Conservation (phyloP, 2,329 filamentous ascomycete species). For the Chaetomiaceae sp. region DNA sequence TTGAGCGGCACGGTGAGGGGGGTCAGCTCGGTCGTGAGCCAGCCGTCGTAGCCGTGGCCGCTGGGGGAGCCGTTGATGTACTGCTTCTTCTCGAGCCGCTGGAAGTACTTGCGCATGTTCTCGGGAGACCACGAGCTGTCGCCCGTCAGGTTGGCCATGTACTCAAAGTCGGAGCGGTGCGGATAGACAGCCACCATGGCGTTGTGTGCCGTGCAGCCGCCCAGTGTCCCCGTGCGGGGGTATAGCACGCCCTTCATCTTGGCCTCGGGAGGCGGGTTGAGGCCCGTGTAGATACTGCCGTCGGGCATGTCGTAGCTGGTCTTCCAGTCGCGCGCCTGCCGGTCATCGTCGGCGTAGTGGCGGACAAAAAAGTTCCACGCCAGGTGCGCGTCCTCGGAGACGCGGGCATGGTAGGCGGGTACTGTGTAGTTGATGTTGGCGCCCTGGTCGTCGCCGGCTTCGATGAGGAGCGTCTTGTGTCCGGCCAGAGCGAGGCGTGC, state of each 20-base stretch:
- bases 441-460: conserved; percentile 52
- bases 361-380: conserved; percentile 59
- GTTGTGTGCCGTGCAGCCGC: conserved; percentile 37
- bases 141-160: conserved; percentile 39
- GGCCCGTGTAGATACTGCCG: conserved; percentile 35
- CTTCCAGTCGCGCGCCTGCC: conserved; percentile 50
- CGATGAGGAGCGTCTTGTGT: conserved; percentile 56
- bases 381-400: conserved; percentile 25
- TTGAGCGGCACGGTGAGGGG: conserved; percentile 47
- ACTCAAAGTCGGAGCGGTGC: conserved; percentile 38
- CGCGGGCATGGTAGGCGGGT: conserved; percentile 24
- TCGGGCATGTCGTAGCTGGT: conserved; percentile 35
- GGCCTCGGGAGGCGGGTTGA: conserved; percentile 32
- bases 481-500: conserved; percentile 56
- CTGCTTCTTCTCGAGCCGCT: conserved; percentile 48
- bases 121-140: conserved; percentile 43
- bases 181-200: conserved; percentile 38
- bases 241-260: conserved; percentile 35
- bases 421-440: conserved; percentile 25
- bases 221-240: conserved; percentile 36
- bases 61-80: conserved; percentile 41
- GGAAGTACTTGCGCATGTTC: conserved; percentile 56
- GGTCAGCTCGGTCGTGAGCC: conserved; percentile 49
- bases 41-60: conserved; percentile 56
- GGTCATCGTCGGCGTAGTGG: conserved; percentile 50